A percentile compares a stretch with the other conserved stretches of the same genome.
phyloP scores from a whole-genome alignment of 148 eudicot species.

The Rhododendron ferrugineum region DNA sequence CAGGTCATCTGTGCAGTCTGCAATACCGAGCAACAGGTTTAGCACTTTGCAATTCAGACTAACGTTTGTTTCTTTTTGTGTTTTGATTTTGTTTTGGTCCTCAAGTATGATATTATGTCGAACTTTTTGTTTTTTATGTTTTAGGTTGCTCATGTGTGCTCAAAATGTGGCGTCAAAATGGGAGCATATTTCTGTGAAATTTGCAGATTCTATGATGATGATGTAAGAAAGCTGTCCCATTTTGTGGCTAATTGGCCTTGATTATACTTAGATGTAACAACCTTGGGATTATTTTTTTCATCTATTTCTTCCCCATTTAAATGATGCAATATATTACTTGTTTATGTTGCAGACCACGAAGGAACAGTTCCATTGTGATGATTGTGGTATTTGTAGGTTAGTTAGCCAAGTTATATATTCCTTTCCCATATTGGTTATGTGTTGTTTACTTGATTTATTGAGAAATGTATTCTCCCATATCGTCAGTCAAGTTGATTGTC shows the following conservation, averaged over 20 bases:
- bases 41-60: conserved; percentile 2
- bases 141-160: conserved; percentile 65
- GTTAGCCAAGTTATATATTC: conserved; percentile 14
- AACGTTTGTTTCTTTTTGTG: not conserved
- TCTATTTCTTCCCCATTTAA: not conserved
- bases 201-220: conserved; percentile 81
- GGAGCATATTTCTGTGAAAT: conserved; percentile 77
- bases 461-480: not conserved
- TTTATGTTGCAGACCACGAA: conserved; percentile 48
- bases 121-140: not conserved
- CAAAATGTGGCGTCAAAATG: conserved; percentile 64
- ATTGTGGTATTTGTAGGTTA: conserved; percentile 97
- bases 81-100: not conserved
- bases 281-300: not conserved
- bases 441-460: not conserved
- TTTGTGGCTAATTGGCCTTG: not conserved
- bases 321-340: not conserved
- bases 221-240: conserved; percentile 34
- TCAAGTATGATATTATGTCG: not conserved
- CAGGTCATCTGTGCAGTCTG: conserved; percentile 82
- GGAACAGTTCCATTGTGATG: conserved; percentile 77
- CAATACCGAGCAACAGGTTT: conserved; percentile 68
- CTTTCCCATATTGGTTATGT: not conserved
- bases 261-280: not conserved
- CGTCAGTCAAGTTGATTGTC: conserved; percentile 1